Percentiles rank a stretch among this genome's conserved stretches.
These are phyloP conservation scores for Uronychia binucleata DNA, from an alignment of 73 alveolate genomes.

Conservation along the genomic window DNA sequence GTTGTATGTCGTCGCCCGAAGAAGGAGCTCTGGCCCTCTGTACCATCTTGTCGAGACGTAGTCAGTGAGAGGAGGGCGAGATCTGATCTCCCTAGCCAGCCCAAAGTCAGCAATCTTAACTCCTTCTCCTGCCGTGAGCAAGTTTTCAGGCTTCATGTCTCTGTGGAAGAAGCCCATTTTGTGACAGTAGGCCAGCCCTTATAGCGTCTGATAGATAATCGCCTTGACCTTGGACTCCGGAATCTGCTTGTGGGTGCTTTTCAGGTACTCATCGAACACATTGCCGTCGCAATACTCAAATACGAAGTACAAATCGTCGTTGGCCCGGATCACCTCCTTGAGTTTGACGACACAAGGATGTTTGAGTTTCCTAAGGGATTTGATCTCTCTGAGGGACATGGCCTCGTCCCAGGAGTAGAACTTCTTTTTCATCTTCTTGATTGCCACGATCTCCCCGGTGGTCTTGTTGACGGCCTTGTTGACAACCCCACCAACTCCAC, in stretches of 20 bases:
- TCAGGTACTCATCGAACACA: conserved; percentile 70
- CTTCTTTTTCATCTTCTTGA: conserved; percentile 80
- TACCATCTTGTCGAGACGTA: conserved; percentile 99
- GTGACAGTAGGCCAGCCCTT: conserved; percentile 19
- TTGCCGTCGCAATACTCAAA: conserved; percentile 53
- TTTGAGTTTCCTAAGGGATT: conserved; percentile 70
- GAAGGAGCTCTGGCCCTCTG: conserved; percentile 97
- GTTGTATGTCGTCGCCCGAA: conserved; percentile 89
- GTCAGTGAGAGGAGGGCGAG: conserved; percentile 98
- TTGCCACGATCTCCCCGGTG: conserved; percentile 58
- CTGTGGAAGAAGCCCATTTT: conserved; percentile 20
- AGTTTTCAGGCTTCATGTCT: conserved; percentile 33
- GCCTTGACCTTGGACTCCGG: conserved; percentile 63
- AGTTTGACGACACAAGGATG: conserved; percentile 61
- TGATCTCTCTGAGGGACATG: conserved; percentile 39
- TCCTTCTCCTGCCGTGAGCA: conserved; percentile 4
- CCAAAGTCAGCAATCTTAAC: conserved; percentile 30
- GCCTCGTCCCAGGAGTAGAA: conserved; percentile 74
- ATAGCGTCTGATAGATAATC: conserved; percentile 14
- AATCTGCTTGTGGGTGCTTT: conserved; percentile 68
- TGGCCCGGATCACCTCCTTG: conserved; percentile 55
- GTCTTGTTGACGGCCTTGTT: conserved; percentile 11
- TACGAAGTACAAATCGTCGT: conserved; percentile 41
- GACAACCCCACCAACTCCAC: conserved; percentile 21
- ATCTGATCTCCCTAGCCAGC: conserved; percentile 12